Base-by-base conservation (phyloP, 2,329 filamentous ascomycete species). In the Aspergillus sp. region DNA sequence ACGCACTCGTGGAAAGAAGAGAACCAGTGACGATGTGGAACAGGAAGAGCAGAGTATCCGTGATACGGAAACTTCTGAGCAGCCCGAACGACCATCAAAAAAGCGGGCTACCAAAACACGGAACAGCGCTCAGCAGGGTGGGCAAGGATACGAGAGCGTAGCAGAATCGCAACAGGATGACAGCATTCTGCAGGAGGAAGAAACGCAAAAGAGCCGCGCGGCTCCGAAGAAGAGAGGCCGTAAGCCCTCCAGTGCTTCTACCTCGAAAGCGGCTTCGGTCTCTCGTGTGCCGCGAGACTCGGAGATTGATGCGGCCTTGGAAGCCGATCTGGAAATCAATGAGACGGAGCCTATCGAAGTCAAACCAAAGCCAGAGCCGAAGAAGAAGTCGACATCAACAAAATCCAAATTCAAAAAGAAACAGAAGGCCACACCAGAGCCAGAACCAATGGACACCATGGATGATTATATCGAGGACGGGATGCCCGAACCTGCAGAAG, bases 261-360 rank as follows among this genome's bases (percentile, higher is more conserved):
- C 76, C 31, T 81, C 82, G 1, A 78, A 77, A 31, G 71, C 75
- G 0, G 72, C 75, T 1, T 63, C 73, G 6, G 73, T 75, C n/a
- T 71, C 71, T 14, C 69, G 70, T 4, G 70, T 81, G 10, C 79
- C 81, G 0, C 78, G 83, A 50, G 85, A 89, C 55, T 81, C 84
- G 1, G 86, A 88, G 57, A 80, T 89, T 34, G 84, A 89, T 47
- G 80, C 81, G 19, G 83, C 83, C 45, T 74, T 89, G 1, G 81
- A 88, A 62, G 84, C 81, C 2, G 87, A 88, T 52, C 76, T 89
- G 9, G 82, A 86, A 41, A 74, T 78, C 25, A 81, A 78, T 1
- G 64, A 81, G 21, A 79, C 77, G 2, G 80, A 85, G 29, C 76
- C 78, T 11, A 48, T 51, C 17, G 61, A 64, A 19, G 42, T 50